Percentiles rank a stretch among this genome's conserved stretches.
phyloP scores from a whole-genome alignment of 2,329 filamentous ascomycete genomes.

The Stachybotrys chartarum region DNA sequence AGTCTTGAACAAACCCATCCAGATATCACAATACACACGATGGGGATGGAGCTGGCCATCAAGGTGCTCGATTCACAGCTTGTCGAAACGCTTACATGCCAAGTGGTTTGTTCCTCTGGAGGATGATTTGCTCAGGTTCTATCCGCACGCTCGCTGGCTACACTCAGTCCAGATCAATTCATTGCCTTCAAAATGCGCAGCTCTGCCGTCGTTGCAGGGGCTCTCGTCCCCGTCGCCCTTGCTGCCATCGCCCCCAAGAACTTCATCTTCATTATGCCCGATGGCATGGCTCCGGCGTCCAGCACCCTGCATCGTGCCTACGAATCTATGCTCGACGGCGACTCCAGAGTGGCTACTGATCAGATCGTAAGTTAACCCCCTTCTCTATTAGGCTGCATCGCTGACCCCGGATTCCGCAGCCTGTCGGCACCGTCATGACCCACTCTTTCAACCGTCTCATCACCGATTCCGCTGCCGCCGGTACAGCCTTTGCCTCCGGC shows the following conservation, averaged over 20 bases:
- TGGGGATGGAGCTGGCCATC: neutral
- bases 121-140: neutral
- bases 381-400: neutral
- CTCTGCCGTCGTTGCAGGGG: neutral
- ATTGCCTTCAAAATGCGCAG: neutral
- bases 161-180: neutral
- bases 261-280: constrained; percentile 10
- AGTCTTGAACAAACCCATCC: neutral
- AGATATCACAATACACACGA: neutral
- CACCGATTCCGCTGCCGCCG: constrained; percentile 29
- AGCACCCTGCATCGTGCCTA: constrained; percentile 6
- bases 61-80: neutral
- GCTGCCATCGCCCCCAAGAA: constrained; percentile 10
- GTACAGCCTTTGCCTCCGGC: constrained; percentile 28
- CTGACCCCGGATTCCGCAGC: neutral
- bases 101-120: too few relatives aligned
- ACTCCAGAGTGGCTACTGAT: constrained; percentile 2
- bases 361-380: neutral
- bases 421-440: constrained; percentile 10
- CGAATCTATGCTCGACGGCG: constrained; percentile 5
- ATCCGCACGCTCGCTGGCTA: neutral
- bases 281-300: constrained; percentile 8
- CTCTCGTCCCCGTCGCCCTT: constrained; percentile 3
- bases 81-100: neutral
- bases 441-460: constrained; percentile 23